Percentiles rank a stretch among this genome's conserved stretches.
Conservation (phyloP, 352 stramenopile genomes). For the Pythium plurisporium region DNA sequence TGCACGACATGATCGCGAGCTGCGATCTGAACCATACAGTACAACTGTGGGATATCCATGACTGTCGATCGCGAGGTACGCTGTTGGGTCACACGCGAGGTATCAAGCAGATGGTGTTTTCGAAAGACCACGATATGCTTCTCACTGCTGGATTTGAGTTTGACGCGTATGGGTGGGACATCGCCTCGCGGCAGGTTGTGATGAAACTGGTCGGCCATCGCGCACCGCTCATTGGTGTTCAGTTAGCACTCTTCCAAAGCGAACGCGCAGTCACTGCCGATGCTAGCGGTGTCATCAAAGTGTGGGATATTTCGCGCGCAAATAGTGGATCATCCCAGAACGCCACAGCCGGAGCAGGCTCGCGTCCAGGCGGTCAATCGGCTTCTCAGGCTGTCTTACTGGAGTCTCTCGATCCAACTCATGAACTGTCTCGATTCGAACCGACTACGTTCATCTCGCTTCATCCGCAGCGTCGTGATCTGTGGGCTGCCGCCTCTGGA, state of each 20-base stretch:
- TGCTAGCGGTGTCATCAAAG: conserved; percentile 63
- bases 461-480: conserved; percentile 46
- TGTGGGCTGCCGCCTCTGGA: conserved; percentile 49
- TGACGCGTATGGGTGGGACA: conserved; percentile 78
- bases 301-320: conserved; percentile 76
- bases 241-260: conserved; percentile 66
- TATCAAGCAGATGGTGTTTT: conserved; percentile 79
- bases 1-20: conserved; percentile 71
- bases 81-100: conserved; percentile 61
- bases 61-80: conserved; percentile 50
- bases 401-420: conserved; percentile 55
- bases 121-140: conserved; percentile 61
- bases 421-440: conserved; percentile 51
- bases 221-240: conserved; percentile 66
- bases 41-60: conserved; percentile 77
- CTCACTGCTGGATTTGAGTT: conserved; percentile 84
- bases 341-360: not conserved
- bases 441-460: conserved; percentile 55
- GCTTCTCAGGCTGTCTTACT: conserved; percentile 56
- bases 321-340: conserved; percentile 14
- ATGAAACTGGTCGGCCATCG: conserved; percentile 66
- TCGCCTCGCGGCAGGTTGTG: conserved; percentile 68
- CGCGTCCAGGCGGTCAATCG: conserved; percentile 3
- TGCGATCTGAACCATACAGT: conserved; percentile 71
- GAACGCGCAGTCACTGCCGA: conserved; percentile 82